Percentiles rank a stretch among this genome's conserved stretches.
Conservation (phyloP, 139 green algal species). For the Pycnococcus provasolii region DNA sequence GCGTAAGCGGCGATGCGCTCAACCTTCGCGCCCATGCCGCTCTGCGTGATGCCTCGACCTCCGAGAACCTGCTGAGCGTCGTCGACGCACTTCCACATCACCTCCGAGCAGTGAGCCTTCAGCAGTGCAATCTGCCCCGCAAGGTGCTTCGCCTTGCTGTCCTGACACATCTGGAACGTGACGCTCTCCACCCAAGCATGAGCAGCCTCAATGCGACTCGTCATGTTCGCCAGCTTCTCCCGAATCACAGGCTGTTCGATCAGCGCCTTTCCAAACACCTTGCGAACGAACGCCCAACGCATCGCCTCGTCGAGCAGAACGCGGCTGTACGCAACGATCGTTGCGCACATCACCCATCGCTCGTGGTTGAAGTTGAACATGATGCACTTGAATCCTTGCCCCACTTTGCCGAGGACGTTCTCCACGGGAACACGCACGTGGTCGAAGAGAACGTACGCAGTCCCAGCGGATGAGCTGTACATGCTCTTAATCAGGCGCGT, state of each 20-base stretch:
- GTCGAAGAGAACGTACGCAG: conserved; percentile 31
- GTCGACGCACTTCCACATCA: conserved; percentile 13
- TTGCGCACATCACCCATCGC: conserved; percentile 22
- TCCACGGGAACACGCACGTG: conserved; percentile 28
- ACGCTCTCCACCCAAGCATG: conserved; percentile 29
- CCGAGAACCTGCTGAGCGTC: conserved; percentile 27
- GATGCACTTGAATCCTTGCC: conserved; percentile 35
- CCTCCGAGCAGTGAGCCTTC: conserved; percentile 24
- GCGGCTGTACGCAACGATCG: conserved; percentile 9
- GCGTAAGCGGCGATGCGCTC: conserved; percentile 11
- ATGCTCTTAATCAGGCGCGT: conserved; percentile 32
- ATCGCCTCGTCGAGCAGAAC: conserved; percentile 27
- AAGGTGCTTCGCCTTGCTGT: conserved; percentile 17
- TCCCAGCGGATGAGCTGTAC: conserved; percentile 19
- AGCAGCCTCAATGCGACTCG: conserved; percentile 16
- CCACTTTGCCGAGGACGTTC: conserved; percentile 27
- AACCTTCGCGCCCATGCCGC: conserved; percentile 26
- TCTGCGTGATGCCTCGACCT: conserved; percentile 29
- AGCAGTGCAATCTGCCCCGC: conserved; percentile 30
- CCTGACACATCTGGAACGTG: conserved; percentile 30
- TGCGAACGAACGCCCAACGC: conserved; percentile 26
- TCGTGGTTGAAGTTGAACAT: conserved; percentile 41
- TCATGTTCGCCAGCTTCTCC: conserved; percentile 26
- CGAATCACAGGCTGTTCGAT: conserved; percentile 32
- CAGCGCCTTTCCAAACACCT: conserved; percentile 26